Percentiles rank a stretch among this genome's conserved stretches.
These are phyloP conservation scores for Bruguiera parviflora DNA, from an alignment of 345 rosid genomes.

Conservation along the genomic window DNA sequence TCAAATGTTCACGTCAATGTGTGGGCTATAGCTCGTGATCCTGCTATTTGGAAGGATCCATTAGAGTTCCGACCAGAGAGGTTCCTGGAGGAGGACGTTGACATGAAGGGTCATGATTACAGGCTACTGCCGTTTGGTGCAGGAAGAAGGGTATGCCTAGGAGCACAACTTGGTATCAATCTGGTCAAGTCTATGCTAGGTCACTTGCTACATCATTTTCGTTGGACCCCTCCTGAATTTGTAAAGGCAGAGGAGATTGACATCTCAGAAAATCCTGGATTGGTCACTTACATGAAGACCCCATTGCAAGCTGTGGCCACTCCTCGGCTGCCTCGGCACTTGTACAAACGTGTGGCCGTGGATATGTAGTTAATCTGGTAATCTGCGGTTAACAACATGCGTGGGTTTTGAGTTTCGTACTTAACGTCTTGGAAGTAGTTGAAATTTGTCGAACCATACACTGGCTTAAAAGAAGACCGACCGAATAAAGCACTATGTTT, in stretches of 20 bases:
- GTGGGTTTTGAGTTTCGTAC: neutral
- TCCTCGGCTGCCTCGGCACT: slow-evolving; percentile 21
- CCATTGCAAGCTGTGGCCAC: slow-evolving; percentile 22
- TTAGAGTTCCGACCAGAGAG: slow-evolving; percentile 78
- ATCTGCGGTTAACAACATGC: neutral
- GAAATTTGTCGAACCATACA: neutral
- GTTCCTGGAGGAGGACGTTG: slow-evolving; percentile 84
- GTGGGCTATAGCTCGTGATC: slow-evolving; percentile 89
- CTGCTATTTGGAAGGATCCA: slow-evolving; percentile 63
- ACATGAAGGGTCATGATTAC: slow-evolving; percentile 87
- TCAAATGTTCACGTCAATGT: slow-evolving; percentile 85
- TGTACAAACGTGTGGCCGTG: slow-evolving; percentile 22
- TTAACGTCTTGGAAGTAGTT: neutral
- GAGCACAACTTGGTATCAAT: slow-evolving; percentile 26
- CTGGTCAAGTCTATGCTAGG: slow-evolving; percentile 29
- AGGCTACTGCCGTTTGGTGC: slow-evolving; percentile 30
- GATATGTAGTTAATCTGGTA: slow-evolving; percentile 12
- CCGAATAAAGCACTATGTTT: neutral
- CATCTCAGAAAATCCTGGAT: slow-evolving; percentile 24
- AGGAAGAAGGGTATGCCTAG: slow-evolving; percentile 31
- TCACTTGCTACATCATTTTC: slow-evolving; percentile 27
- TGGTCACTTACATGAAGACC: slow-evolving; percentile 26
- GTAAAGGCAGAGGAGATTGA: slow-evolving; percentile 19
- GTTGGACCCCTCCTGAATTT: slow-evolving; percentile 21
- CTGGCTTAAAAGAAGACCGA: neutral